Conservation (phyloP, 306 rosid genomes). For the Citrullus colocynthis region DNA sequence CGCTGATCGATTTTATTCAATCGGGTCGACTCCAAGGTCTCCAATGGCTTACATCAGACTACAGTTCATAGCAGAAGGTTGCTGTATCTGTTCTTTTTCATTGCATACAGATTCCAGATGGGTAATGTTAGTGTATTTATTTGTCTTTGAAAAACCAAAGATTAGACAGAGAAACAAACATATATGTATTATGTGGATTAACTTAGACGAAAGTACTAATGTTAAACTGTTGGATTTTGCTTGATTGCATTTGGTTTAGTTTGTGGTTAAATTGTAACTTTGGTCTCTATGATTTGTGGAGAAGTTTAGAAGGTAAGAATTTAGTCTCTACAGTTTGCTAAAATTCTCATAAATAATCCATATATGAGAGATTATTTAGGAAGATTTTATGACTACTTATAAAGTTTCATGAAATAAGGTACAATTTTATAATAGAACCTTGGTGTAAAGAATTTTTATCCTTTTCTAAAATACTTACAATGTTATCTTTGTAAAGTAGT, state of each 20-base stretch:
- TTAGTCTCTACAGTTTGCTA: too few relatives aligned
- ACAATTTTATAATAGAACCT: too few relatives aligned
- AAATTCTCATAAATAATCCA: too few relatives aligned
- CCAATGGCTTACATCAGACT: background rate
- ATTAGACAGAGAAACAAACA: background rate
- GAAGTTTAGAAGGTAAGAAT: too few relatives aligned
- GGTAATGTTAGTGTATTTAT: background rate
- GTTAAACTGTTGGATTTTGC: background rate
- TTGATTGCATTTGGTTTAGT: background rate
- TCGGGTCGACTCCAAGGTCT: background rate
- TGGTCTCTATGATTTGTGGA: too few relatives aligned
- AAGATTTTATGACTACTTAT: too few relatives aligned
- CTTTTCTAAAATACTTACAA: background rate
- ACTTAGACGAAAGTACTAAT: background rate
- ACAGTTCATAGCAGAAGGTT: background rate
- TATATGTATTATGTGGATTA: background rate
- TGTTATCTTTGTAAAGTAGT: too few relatives aligned
- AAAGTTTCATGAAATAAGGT: too few relatives aligned
- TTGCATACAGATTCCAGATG: background rate
- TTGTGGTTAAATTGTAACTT: too few relatives aligned
- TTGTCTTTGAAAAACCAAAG: background rate
- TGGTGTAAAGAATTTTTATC: background rate
- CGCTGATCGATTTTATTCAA: background rate
- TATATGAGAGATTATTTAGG: too few relatives aligned
- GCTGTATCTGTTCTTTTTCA: background rate